These are phyloP conservation scores for Nectriaceae sp. DNA, from an alignment of 2,329 filamentous ascomycete genomes.

Conservation along the genomic window DNA sequence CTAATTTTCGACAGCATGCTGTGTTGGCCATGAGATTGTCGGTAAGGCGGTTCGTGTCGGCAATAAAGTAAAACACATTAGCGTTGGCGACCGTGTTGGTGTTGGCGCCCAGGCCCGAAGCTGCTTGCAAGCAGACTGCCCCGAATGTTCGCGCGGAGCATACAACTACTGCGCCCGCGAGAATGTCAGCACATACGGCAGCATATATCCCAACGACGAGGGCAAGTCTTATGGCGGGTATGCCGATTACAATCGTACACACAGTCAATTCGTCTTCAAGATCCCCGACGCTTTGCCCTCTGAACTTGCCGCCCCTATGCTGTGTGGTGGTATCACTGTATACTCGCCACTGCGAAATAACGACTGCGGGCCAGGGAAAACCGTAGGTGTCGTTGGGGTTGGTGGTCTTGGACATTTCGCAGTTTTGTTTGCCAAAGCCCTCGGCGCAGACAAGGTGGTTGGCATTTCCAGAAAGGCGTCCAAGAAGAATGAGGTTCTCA, in stretches of 20 bases:
- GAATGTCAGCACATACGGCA: conserved; percentile 54
- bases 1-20: conserved; percentile 40
- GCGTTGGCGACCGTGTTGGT: conserved; percentile 63
- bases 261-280: conserved; percentile 48
- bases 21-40: conserved; percentile 67
- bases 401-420: conserved; percentile 71
- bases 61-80: conserved; percentile 47
- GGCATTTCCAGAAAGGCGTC: conserved; percentile 55
- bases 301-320: conserved; percentile 58
- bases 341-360: conserved; percentile 63
- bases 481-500: conserved; percentile 56
- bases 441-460: conserved; percentile 61
- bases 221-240: conserved; percentile 49
- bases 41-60: conserved; percentile 58
- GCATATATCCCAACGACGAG: conserved; percentile 48
- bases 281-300: conserved; percentile 43
- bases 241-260: conserved; percentile 33
- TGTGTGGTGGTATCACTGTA: conserved; percentile 70
- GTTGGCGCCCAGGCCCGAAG: conserved; percentile 61
- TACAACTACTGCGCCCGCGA: conserved; percentile 42
- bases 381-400: conserved; percentile 66
- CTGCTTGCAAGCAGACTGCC: conserved; percentile 48
- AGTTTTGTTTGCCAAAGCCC: conserved; percentile 65
- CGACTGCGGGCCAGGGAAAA: conserved; percentile 65
- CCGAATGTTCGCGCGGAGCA: conserved; percentile 41